These are phyloP conservation scores for Polytolypa hystricis DNA, from an alignment of 2,329 filamentous ascomycete species.

Conservation along the genomic window DNA sequence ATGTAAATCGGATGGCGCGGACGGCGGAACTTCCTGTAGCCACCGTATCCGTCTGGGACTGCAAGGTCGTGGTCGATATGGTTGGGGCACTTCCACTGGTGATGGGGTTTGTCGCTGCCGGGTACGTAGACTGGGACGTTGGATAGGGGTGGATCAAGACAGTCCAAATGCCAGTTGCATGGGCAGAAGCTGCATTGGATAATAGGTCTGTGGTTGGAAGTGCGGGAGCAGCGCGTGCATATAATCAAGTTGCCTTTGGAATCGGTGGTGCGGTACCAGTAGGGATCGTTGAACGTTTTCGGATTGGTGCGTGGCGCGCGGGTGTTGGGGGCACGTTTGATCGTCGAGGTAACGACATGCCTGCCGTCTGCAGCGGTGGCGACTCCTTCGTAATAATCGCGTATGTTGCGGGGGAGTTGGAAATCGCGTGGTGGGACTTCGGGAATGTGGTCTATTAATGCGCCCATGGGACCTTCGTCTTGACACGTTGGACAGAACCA, in stretches of 20 bases:
- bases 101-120: conserved; percentile 44
- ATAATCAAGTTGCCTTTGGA: conserved; percentile 63
- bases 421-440: conserved; percentile 62
- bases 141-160: conserved; percentile 71
- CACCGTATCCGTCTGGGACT: conserved; percentile 45
- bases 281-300: too few species aligned
- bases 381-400: conserved; percentile 70
- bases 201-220: conserved; percentile 58
- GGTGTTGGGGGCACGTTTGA: conserved; percentile 12
- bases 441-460: conserved; percentile 54
- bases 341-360: conserved; percentile 55
- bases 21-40: conserved; percentile 23
- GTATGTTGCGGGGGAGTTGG: conserved; percentile 57
- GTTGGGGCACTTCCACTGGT: conserved; percentile 77
- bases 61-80: conserved; percentile 68
- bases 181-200: conserved; percentile 78
- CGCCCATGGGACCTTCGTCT: conserved; percentile 49
- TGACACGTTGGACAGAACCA: conserved; percentile 67
- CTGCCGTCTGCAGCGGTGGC: conserved; percentile 64
- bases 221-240: conserved; percentile 63
- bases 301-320: conserved; percentile 9
- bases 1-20: conserved; percentile 45
- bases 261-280: too few species aligned
- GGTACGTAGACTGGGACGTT: conserved; percentile 54
- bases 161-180: conserved; percentile 84